Conservation (phyloP, 2,329 filamentous ascomycete genomes). For the Cladophialophora yegresii region DNA sequence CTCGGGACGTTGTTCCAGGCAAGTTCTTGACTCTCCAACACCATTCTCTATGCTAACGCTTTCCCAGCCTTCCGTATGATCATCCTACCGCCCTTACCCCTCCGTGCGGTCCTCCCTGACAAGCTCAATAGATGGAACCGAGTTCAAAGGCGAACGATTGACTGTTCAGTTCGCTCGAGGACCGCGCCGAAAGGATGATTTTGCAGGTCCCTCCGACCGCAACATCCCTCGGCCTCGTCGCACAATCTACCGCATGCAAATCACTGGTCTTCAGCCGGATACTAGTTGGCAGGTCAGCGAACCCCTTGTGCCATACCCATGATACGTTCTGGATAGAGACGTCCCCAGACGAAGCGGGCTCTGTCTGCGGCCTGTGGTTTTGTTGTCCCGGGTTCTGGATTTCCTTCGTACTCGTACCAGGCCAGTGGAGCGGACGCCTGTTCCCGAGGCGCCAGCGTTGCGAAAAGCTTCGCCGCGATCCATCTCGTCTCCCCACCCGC, state of each 20-base stretch:
- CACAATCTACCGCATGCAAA: constrained; percentile 95
- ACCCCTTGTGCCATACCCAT: constrained; percentile 34
- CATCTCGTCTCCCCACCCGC: background rate
- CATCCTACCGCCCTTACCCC: constrained; percentile 2
- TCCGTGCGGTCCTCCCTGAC: constrained; percentile 37
- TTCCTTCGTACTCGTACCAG: background rate
- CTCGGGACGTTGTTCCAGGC: constrained; percentile 97
- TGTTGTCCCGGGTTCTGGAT: background rate
- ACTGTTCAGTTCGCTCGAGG: constrained; percentile 98
- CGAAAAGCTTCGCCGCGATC: background rate
- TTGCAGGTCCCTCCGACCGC: constrained; percentile 64
- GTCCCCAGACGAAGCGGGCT: background rate
- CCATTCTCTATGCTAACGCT: constrained; percentile 8
- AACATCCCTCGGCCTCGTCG: constrained; percentile 77
- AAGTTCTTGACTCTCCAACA: constrained; percentile 46
- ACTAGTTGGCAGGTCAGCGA: constrained; percentile 99
- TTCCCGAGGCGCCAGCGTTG: background rate
- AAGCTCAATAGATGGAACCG: constrained; percentile 74
- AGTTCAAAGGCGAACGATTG: constrained; percentile 96
- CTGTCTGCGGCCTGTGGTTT: background rate
- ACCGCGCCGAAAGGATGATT: constrained; percentile 68
- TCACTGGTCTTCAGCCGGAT: constrained; percentile 93
- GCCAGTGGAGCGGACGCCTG: background rate
- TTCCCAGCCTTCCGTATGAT: constrained; percentile 32
- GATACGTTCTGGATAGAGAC: background rate